Base-by-base conservation (phyloP, 2,329 filamentous ascomycete species). In the Westerdykella sp. region DNA sequence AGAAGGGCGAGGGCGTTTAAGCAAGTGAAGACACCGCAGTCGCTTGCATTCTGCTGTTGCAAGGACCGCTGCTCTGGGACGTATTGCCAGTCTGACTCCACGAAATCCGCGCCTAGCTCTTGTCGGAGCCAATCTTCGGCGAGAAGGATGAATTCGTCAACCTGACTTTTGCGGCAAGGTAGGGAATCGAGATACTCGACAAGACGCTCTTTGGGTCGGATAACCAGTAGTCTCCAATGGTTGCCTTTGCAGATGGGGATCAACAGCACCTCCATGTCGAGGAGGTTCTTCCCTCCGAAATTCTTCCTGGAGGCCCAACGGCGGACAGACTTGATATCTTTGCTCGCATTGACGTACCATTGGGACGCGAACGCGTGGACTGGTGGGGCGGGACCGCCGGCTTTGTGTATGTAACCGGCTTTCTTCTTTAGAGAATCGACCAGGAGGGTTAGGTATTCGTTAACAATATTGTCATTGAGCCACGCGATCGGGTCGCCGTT, bases 391-490 rank as follows among this genome's bases (percentile, higher is more conserved):
- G 64, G 63, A 21, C 80, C 80, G 13, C 51, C 39, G 22, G 73
- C 74, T 25, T 74, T 68, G 45, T 73, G 67, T 57, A 84, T 84
- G 55, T 62, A 70, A n/a, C 77, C 77, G 21, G 73, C 73, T 14
- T 72, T 69, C 21, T 71, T 62, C 54, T 86, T 85, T 53, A 81
- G 67, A 39, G 74, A 74, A 13, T 73, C 70, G 38, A 81, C 79
- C 12, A 88, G 68, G 57, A 79, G 77, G 22, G 74, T 66, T 21
- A 88, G 72, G 38, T 79, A 78, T 12, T 78, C 78, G 53, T 87
- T 86, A 53, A 91, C 78, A 40, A 85, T 78, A 53, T 86, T 82
- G 60, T 90, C 86, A 50, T 90, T 89, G 6, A 91, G 74, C 85
- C 85, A 91, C 7, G 69, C 62, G 14, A 71, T 70, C 13, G 83